Conservation (phyloP, 768 basidiomycete species). For the Leccinellum luteum region DNA sequence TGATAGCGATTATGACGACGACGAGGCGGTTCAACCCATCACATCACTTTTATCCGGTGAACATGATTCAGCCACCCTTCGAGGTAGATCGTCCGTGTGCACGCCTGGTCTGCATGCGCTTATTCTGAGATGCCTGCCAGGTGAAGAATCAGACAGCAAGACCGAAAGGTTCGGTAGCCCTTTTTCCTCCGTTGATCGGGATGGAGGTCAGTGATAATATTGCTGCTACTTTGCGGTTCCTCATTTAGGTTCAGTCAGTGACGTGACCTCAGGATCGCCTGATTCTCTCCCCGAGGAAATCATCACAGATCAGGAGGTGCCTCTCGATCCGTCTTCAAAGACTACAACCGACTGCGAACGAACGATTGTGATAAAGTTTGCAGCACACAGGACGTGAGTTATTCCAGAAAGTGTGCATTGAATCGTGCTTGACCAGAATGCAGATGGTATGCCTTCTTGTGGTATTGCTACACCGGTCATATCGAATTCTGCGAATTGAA, state of each 20-base stretch:
- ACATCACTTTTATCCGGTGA: not conserved
- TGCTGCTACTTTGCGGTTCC: no score
- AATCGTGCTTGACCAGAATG: not conserved
- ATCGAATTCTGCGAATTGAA: slow-evolving; percentile 17
- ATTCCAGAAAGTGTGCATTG: not conserved
- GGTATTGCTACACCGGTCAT: slow-evolving; percentile 25
- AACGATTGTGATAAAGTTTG: slow-evolving; percentile 8
- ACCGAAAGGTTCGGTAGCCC: no score
- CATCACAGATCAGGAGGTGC: no score
- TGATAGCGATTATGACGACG: slow-evolving; percentile 28
- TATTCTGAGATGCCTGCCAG: slow-evolving; percentile 2
- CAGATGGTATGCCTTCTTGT: slow-evolving; percentile 25
- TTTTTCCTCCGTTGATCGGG: no score
- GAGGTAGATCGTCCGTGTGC: slow-evolving; percentile 3
- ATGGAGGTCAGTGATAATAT: no score
- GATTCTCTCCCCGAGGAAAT: no score
- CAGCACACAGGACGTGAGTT: slow-evolving; percentile 17
- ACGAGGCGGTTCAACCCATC: not conserved
- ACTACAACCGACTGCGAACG: not conserved
- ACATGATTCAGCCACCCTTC: not conserved
- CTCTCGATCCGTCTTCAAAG: not conserved
- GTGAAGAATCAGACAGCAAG: not conserved
- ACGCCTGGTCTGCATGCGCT: not conserved
- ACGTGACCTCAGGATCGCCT: no score
- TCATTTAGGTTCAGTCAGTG: no score